Evolutionary conservation across 31 red algal species (phyloP), one percentile per base, ranked within the genome.

Genomic region (Bonnemaisonia californica): DNA sequence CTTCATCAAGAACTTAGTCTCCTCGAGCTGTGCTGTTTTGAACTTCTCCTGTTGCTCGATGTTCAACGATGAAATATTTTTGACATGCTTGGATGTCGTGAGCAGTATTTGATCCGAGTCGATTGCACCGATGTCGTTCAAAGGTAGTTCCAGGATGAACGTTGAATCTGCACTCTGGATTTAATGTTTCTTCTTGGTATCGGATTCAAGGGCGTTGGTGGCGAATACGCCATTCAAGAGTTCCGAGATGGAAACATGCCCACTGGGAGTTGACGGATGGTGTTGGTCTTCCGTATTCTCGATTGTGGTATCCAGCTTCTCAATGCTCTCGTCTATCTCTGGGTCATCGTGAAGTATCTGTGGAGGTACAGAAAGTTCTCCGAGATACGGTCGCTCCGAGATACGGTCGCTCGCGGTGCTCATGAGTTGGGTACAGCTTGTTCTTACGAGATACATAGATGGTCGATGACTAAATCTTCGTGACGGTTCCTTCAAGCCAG

Each of bases 1-100:
- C 2, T 71, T n/a, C 16, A 71, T 1, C 2, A 83, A 18, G 30
- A 71, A 83, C 23, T 83, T 71, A 35, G 60, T 71, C 41, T 83
- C 79, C 34, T 83, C 79, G 51, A 13, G 16, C 21, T 21, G 16
- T 18, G 16, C 51, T n/a, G n/a, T n/a, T n/a, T n/a, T n/a, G n/a
- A n/a, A n/a, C n/a, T n/a, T n/a, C n/a, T n/a, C n/a, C n/a, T n/a
- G n/a, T n/a, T n/a, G n/a, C n/a, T n/a, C n/a, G n/a, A n/a, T n/a
- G n/a, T n/a, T n/a, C n/a, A n/a, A n/a, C n/a, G n/a, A n/a, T n/a
- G n/a, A n/a, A n/a, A n/a, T n/a, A n/a, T n/a, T n/a, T n/a, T 61
- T 61, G 57, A 4, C 9, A 29, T 5, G 5, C 26, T 29, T 61
- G 16, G 4, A 18, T 23, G 26, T 61, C 26, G 16, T 23, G 16